Evolutionary conservation across 176 grass and related monocot genomes (phyloP).

Genomic region (Urochloa ruziziensis): DNA sequence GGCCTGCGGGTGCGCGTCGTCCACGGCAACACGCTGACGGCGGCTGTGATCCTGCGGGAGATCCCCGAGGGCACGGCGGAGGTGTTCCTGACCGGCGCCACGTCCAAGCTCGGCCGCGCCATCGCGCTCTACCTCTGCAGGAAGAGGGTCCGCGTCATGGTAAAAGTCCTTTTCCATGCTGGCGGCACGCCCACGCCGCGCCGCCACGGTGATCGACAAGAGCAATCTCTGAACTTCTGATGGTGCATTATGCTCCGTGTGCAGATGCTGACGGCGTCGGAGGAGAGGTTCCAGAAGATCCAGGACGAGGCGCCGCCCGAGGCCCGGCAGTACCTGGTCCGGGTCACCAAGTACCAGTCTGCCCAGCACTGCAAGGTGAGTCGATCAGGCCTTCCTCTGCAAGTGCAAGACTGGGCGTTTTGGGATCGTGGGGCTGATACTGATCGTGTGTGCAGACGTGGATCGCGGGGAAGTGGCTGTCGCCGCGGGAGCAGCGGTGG

Average conservation of each 20-base stretch:
- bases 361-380: slow-evolving; percentile 23
- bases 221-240: too few relatives aligned
- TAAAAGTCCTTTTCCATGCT: too few relatives aligned
- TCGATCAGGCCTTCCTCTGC: background rate
- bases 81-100: slow-evolving; percentile 70
- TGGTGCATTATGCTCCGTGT: background rate
- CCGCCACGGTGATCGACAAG: too few relatives aligned
- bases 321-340: slow-evolving; percentile 37
- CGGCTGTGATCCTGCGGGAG: slow-evolving; percentile 61
- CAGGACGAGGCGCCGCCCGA: slow-evolving; percentile 39
- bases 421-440: too few relatives aligned
- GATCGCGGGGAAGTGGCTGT: slow-evolving; percentile 73
- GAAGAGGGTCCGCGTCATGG: slow-evolving; percentile 51
- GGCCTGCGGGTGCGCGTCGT: slow-evolving; percentile 54
- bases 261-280: slow-evolving; percentile 52
- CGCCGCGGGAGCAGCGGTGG: slow-evolving; percentile 46
- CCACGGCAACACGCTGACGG: slow-evolving; percentile 69
- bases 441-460: slow-evolving; percentile 44
- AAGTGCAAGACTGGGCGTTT: too few relatives aligned
- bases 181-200: too few relatives aligned
- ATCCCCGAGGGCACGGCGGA: slow-evolving; percentile 42
- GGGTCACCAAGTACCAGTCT: slow-evolving; percentile 48
- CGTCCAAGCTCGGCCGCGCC: slow-evolving; percentile 64
- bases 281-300: slow-evolving; percentile 44
- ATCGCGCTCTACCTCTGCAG: slow-evolving; percentile 64